Evolutionary conservation across 371 early-diverging fungal species (phyloP).

Genomic region (Polyrhizophydium stewartii): DNA sequence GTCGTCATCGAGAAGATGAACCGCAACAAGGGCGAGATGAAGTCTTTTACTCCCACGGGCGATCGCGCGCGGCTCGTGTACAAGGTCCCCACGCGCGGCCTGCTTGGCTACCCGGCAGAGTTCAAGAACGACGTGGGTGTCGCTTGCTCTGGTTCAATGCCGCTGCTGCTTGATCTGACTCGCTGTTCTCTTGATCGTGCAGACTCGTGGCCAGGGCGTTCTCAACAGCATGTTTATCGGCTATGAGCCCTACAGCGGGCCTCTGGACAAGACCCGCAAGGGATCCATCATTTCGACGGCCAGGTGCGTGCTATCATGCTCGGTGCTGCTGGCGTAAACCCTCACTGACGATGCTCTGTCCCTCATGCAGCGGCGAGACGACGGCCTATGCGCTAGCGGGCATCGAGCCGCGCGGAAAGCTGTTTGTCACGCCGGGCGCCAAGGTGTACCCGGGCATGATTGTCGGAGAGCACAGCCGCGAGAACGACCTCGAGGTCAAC

Average conservation of each 20-base stretch:
- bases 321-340: too few species aligned
- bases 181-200: neutral
- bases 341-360: neutral
- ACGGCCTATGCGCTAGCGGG: conserved; percentile 66
- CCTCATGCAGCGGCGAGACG: conserved; percentile 41
- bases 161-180: neutral
- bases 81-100: conserved; percentile 70
- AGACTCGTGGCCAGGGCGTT: conserved; percentile 44
- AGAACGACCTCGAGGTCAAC: conserved; percentile 70
- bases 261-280: conserved; percentile 63
- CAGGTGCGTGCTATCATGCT: neutral
- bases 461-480: conserved; percentile 71
- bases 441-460: conserved; percentile 78
- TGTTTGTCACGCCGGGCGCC: conserved; percentile 66
- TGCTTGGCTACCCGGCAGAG: conserved; percentile 72
- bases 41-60: conserved; percentile 58
- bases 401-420: conserved; percentile 70
- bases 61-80: conserved; percentile 66
- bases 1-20: conserved; percentile 72
- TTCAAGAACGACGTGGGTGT: conserved; percentile 68
- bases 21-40: conserved; percentile 70
- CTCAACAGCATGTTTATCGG: conserved; percentile 65
- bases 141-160: conserved; percentile 42
- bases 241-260: conserved; percentile 64
- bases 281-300: conserved; percentile 66